Evolutionary conservation across 31 red algal species (phyloP).

Genomic region (Bonnemaisonia californica): DNA sequence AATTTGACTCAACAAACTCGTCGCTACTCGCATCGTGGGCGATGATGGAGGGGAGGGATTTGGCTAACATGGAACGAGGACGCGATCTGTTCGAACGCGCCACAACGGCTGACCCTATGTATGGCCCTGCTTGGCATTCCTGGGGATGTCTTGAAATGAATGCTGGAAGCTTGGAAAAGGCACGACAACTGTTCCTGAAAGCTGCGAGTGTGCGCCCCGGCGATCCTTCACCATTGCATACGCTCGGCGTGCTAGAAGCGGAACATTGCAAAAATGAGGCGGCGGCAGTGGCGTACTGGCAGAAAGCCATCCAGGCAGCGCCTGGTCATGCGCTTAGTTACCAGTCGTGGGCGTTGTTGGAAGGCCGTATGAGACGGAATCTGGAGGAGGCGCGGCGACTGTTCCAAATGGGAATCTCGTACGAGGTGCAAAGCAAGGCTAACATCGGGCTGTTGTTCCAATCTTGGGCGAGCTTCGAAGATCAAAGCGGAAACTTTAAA

Average conservation of each 20-base stretch:
- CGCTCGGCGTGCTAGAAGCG: conserved; percentile 57
- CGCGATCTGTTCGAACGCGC: conserved; percentile 55
- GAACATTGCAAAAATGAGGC: conserved; percentile 17
- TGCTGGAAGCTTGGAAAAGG: conserved; percentile 12
- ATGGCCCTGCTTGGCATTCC: conserved; percentile 39
- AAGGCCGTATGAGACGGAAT: conserved; percentile 17
- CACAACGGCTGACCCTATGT: conserved; percentile 25
- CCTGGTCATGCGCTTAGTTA: conserved; percentile 54
- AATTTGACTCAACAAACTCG: conserved; percentile 26
- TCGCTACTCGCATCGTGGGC: conserved; percentile 63
- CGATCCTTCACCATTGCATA: conserved; percentile 38
- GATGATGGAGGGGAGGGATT: conserved; percentile 34
- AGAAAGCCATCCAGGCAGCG: conserved; percentile 42
- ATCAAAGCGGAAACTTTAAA: conserved; percentile 16
- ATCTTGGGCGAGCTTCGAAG: conserved; percentile 41
- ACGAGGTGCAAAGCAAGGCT: background rate
- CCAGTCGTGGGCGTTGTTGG: conserved; percentile 67
- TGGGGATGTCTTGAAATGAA: conserved; percentile 61
- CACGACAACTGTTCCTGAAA: conserved; percentile 29
- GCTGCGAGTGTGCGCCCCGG: conserved; percentile 16
- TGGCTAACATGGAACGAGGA: conserved; percentile 25
- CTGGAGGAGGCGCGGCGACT: conserved; percentile 36
- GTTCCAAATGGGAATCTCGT: conserved; percentile 40
- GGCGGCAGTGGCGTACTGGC: conserved; percentile 36
- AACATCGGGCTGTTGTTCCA: conserved; percentile 39